Conservation (phyloP, 2,329 filamentous ascomycete genomes). For the Neofusicoccum parvum region DNA sequence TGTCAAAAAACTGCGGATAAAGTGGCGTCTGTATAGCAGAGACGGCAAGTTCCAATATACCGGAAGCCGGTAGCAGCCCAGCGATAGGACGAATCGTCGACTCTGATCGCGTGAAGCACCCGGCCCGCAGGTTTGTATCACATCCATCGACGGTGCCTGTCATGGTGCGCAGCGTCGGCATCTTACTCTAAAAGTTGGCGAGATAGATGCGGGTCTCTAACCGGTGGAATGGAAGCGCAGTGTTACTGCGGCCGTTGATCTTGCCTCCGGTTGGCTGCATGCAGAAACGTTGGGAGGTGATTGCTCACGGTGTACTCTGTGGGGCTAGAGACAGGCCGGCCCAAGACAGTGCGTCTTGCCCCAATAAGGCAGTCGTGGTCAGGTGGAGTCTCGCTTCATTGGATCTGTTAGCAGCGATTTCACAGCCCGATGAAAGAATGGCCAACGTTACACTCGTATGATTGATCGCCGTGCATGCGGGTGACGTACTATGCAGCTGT, state of each 20-base stretch:
- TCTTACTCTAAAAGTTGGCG: slow-evolving; percentile 1
- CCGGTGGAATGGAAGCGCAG: slow-evolving; percentile 8
- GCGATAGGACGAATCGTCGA: neutral
- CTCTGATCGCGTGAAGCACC: slow-evolving; percentile 3
- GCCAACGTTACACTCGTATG: slow-evolving; percentile 19
- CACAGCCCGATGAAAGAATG: neutral
- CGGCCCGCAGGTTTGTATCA: slow-evolving; percentile 6
- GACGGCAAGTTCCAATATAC: neutral
- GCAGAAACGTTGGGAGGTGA: slow-evolving; percentile 19
- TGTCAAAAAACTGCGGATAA: slow-evolving; percentile 11
- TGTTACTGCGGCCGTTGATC: slow-evolving; percentile 12
- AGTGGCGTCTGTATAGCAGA: slow-evolving; percentile 6
- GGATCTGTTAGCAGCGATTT: slow-evolving; percentile 10
- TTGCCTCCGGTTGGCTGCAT: slow-evolving; percentile 14
- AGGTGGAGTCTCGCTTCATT: slow-evolving; percentile 15
- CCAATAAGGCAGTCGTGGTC: slow-evolving; percentile 11
- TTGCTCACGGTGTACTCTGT: slow-evolving; percentile 12
- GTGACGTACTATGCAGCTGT: slow-evolving; percentile 18
- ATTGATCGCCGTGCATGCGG: slow-evolving; percentile 14
- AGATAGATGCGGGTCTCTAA: neutral
- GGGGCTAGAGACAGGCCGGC: slow-evolving; percentile 1
- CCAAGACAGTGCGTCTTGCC: neutral
- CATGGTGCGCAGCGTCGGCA: slow-evolving; percentile 10
- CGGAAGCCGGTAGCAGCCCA: neutral
- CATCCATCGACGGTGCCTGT: slow-evolving; percentile 14